These are phyloP conservation scores for Podila minutissima DNA, from an alignment of 192 early-diverging fungal genomes.

Conservation along the genomic window DNA sequence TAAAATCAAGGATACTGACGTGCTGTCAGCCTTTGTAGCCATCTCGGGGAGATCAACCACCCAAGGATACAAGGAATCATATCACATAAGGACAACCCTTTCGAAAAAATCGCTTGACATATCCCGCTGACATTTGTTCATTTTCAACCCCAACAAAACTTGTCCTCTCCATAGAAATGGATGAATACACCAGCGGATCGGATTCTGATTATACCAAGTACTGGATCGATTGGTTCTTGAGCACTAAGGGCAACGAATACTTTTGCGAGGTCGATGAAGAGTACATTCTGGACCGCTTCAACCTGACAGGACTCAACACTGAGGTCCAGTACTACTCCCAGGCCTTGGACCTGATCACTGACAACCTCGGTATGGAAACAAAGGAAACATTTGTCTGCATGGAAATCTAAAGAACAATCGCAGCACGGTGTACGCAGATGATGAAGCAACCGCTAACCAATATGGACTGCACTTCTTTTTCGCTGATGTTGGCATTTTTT, in stretches of 20 bases:
- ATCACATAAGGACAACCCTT: too few species aligned
- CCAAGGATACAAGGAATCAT: too few species aligned
- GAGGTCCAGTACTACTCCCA: conserved; percentile 93
- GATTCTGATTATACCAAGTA: conserved; percentile 76
- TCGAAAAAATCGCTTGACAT: too few species aligned
- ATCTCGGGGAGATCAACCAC: too few species aligned
- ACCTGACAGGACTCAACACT: conserved; percentile 90
- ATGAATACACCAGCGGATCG: conserved; percentile 67
- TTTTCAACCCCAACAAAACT: too few species aligned
- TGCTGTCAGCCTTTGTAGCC: too few species aligned
- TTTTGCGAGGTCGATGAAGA: conserved; percentile 99
- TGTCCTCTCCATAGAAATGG: conserved; percentile 37
- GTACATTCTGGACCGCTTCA: conserved; percentile 97
- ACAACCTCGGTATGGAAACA: conserved; percentile 70
- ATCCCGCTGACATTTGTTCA: too few species aligned
- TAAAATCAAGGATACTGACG: too few species aligned
- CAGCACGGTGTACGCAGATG: background rate
- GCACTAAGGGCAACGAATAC: conserved; percentile 94
- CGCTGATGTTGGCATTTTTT: background rate
- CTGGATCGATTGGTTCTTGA: conserved; percentile 97
- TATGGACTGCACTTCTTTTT: background rate
- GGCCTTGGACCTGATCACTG: conserved; percentile 94
- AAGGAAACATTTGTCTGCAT: too few species aligned
- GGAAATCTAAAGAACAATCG: too few species aligned
- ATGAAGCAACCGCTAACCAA: background rate